Percentiles rank a stretch among this genome's conserved stretches.
Evolutionary conservation across 192 early-diverging fungal genomes (phyloP).

Genomic region (Piromyces finnis): DNA sequence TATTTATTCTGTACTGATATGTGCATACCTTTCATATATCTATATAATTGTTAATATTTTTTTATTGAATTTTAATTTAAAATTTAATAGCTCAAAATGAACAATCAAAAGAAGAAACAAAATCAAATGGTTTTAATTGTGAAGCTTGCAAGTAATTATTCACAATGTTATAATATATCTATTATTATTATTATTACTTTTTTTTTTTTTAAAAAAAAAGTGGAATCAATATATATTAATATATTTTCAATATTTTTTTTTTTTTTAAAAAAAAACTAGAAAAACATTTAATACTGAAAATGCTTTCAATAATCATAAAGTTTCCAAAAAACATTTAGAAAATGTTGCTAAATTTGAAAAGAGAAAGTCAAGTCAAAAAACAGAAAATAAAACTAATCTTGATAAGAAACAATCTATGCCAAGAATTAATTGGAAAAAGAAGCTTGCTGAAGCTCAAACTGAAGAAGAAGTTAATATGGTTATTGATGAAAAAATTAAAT

Average conservation of each 20-base stretch:
- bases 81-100: too few relatives aligned
- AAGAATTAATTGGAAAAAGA: constrained; percentile 9
- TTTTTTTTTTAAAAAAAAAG: too few relatives aligned
- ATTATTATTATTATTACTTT: too few relatives aligned
- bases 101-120: not conserved
- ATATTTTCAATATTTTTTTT: too few relatives aligned
- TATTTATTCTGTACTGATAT: too few relatives aligned
- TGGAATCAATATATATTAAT: too few relatives aligned
- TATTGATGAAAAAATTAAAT: constrained; percentile 60
- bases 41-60: too few relatives aligned
- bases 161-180: not conserved
- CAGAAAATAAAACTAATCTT: not conserved
- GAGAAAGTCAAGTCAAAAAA: not conserved
- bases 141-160: not conserved
- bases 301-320: constrained; percentile 71
- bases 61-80: too few relatives aligned
- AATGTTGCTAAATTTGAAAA: constrained; percentile 8
- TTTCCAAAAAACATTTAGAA: constrained; percentile 94
- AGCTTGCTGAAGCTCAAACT: constrained; percentile 26
- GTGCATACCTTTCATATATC: too few relatives aligned
- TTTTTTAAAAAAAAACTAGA: constrained; percentile 5
- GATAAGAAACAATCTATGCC: not conserved
- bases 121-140: not conserved
- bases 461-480: constrained; percentile 54
- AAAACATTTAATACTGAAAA: constrained; percentile 65